These are phyloP conservation scores for Podaxis carcinomalis DNA, from an alignment of 768 basidiomycete species.

Conservation along the genomic window DNA sequence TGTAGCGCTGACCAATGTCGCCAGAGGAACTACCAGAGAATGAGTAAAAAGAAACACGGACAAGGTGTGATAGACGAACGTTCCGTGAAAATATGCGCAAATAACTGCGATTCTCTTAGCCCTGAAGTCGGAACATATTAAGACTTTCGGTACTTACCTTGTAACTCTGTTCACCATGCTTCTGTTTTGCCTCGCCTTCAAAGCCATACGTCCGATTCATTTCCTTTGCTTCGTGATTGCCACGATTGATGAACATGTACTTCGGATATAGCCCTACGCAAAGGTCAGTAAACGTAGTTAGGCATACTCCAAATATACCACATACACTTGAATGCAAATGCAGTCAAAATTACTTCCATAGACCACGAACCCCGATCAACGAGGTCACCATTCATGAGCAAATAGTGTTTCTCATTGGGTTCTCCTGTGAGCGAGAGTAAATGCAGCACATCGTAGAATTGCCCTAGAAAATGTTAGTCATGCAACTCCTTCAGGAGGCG, in stretches of 20 bases:
- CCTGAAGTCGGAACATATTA: neutral
- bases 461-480: conserved; percentile 45
- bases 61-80: conserved; percentile 42
- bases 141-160: conserved; percentile 48
- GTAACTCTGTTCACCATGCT: conserved; percentile 94
- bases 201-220: conserved; percentile 96
- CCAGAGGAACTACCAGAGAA: conserved; percentile 67
- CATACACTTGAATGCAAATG: conserved; percentile 94
- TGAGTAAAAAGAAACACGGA: conserved; percentile 1
- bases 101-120: conserved; percentile 49
- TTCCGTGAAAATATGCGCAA: conserved; percentile 89
- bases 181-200: conserved; percentile 94
- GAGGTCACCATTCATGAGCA: conserved; percentile 93
- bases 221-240: conserved; percentile 95
- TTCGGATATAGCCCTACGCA: conserved; percentile 85
- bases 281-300: conserved; percentile 5
- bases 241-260: conserved; percentile 89
- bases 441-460: conserved; percentile 93
- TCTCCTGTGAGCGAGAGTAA: conserved; percentile 81
- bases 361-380: conserved; percentile 98
- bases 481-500: neutral
- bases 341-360: conserved; percentile 86
- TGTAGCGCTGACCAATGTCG: conserved; percentile 79
- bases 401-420: conserved; percentile 79
- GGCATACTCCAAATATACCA: conserved; percentile 6